Conservation (phyloP, 2,329 filamentous ascomycete species). For the Aureobasidium sp. region DNA sequence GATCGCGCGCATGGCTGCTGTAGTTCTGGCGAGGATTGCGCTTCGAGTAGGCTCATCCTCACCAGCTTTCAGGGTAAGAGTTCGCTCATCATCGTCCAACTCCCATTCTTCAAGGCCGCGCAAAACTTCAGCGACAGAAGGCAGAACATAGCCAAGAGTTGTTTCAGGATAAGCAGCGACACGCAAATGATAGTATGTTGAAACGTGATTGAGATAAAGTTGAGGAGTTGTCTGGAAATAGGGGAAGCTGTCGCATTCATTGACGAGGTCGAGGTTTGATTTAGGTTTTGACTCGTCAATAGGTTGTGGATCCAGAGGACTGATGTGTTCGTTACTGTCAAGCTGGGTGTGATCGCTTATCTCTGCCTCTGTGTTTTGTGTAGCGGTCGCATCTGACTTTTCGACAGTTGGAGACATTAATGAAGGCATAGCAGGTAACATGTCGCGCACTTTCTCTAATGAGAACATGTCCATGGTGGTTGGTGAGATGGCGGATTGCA, state of each 20-base stretch:
- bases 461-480: conserved; percentile 26
- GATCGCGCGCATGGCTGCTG: conserved; percentile 61
- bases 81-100: conserved; percentile 53
- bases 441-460: conserved; percentile 25
- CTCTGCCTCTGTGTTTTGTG: conserved; percentile 1
- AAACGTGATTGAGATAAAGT: conserved; percentile 42
- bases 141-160: conserved; percentile 52
- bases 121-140: conserved; percentile 53
- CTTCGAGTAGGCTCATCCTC: conserved; percentile 58
- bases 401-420: conserved; percentile 13
- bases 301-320: conserved; percentile 22
- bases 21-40: conserved; percentile 48
- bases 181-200: conserved; percentile 56
- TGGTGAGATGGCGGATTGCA: not conserved
- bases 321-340: conserved; percentile 6
- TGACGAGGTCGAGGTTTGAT: conserved; percentile 48
- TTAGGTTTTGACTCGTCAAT: conserved; percentile 26
- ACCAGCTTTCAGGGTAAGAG: conserved; percentile 51
- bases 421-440: conserved; percentile 26
- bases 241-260: conserved; percentile 63
- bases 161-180: conserved; percentile 57
- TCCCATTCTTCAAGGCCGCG: conserved; percentile 52
- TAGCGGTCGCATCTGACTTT: conserved; percentile 18
- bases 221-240: conserved; percentile 57
- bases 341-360: not conserved